These are phyloP conservation scores for Zymoseptoria tritici DNA, from an alignment of 2,329 filamentous ascomycete species.

Conservation along the genomic window DNA sequence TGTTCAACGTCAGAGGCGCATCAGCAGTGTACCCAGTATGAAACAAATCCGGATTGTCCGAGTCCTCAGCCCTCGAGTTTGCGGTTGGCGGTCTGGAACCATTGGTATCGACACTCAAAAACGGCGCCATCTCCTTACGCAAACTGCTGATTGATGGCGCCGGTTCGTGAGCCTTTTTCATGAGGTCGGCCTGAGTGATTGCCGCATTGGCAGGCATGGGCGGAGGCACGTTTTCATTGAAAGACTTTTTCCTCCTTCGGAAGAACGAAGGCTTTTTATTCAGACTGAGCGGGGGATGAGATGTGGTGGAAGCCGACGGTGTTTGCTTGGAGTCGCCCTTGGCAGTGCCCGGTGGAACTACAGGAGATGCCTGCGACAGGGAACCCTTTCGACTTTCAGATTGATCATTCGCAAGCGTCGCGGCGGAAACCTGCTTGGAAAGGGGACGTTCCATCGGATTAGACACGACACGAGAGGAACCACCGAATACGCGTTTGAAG, in stretches of 20 bases:
- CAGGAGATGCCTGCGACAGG: constrained; percentile 14
- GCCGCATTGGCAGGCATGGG: constrained; percentile 29
- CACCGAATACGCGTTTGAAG: constrained; percentile 83
- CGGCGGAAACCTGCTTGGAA: constrained; percentile 9
- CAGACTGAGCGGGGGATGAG: constrained; percentile 36
- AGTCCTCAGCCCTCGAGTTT: constrained; percentile 21
- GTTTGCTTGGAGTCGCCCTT: constrained; percentile 11
- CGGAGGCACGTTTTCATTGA: constrained; percentile 41
- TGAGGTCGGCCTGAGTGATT: constrained; percentile 25
- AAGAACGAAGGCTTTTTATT: constrained; percentile 95
- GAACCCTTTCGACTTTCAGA: constrained; percentile 10
- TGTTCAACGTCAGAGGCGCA: constrained; percentile 64
- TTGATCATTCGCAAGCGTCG: constrained; percentile 9
- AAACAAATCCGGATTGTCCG: constrained; percentile 51
- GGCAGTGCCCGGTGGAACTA: not conserved
- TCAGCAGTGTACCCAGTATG: constrained; percentile 68
- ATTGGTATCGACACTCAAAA: constrained; percentile 41
- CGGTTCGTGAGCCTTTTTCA: constrained; percentile 42
- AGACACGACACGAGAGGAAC: constrained; percentile 20
- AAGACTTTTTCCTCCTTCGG: constrained; percentile 82
- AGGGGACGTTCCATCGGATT: constrained; percentile 12
- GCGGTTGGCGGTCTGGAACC: constrained; percentile 25
- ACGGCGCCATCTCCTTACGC: constrained; percentile 80
- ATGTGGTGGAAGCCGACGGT: constrained; percentile 2
- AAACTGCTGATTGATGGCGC: constrained; percentile 65